Conservation (phyloP, 73 alveolate genomes). For the Paraurostyla sp. region DNA sequence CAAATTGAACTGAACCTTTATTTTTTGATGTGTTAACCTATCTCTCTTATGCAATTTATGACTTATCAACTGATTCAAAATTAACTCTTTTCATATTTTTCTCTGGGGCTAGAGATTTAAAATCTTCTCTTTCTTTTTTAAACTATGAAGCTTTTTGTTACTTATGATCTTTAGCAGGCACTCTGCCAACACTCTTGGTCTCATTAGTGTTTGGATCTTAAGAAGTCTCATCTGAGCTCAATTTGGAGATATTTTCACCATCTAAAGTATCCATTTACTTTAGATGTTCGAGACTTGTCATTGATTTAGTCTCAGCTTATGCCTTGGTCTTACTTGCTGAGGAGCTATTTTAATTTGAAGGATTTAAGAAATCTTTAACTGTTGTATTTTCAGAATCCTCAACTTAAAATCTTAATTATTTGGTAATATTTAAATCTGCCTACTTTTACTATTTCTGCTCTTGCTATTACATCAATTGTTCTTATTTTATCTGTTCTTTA, state of each 20-base stretch:
- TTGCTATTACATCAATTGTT: neutral
- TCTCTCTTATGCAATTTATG: too few species aligned
- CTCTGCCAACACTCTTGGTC: slow-evolving; percentile 21
- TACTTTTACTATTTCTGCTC: neutral
- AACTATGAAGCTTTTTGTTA: neutral
- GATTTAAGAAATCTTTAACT: too few species aligned
- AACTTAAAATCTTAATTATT: too few species aligned
- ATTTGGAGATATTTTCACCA: neutral
- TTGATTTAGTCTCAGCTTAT: slow-evolving; percentile 31
- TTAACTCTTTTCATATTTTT: neutral
- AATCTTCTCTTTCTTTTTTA: slow-evolving; percentile 42
- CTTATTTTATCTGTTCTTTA: slow-evolving; percentile 1
- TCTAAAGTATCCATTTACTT: slow-evolving; percentile 48
- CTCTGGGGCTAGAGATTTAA: slow-evolving; percentile 45
- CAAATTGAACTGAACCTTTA: too few species aligned
- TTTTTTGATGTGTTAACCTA: too few species aligned
- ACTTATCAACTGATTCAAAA: neutral
- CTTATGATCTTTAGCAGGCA: slow-evolving; percentile 13
- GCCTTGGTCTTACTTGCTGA: too few species aligned
- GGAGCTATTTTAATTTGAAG: too few species aligned
- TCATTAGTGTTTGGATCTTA: neutral
- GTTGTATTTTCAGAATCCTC: too few species aligned
- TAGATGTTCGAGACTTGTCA: slow-evolving; percentile 52
- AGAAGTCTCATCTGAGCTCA: slow-evolving; percentile 6
- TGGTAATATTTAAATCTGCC: neutral